Percentiles rank a stretch among this genome's conserved stretches.
Conservation (phyloP, 768 basidiomycete species). For the Grammothele lineata region DNA sequence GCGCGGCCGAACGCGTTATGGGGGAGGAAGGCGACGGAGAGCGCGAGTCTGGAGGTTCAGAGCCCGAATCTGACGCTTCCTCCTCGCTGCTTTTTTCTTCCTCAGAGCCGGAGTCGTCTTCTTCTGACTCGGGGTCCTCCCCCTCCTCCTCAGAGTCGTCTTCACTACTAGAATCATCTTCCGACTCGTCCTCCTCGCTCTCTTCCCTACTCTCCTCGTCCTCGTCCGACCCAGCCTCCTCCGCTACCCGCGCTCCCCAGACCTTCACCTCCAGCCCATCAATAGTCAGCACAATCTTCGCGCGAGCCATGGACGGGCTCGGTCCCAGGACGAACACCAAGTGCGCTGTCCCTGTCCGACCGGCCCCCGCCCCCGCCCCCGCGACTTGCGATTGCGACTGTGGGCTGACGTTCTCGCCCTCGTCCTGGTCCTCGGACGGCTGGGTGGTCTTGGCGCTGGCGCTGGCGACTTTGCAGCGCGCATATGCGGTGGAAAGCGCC, state of each 20-base stretch:
- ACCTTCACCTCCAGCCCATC: constrained; percentile 55
- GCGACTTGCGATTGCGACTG: background rate
- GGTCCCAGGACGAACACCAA: constrained; percentile 66
- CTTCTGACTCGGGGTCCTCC: constrained; percentile 6
- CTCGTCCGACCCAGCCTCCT: constrained; percentile 1
- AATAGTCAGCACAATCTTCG: constrained; percentile 57
- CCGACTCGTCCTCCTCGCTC: constrained; percentile 8
- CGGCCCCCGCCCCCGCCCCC: background rate
- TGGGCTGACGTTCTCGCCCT: background rate
- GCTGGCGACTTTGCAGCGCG: constrained; percentile 21
- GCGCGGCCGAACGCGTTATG: constrained; percentile 4
- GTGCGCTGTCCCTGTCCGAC: constrained; percentile 35
- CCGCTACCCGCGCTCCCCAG: constrained; percentile 20
- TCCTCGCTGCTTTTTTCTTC: constrained; percentile 7
- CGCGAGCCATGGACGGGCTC: constrained; percentile 54
- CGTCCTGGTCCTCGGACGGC: background rate
- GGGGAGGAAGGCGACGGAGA: constrained; percentile 25
- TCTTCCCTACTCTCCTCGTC: constrained; percentile 9
- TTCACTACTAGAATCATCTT: constrained; percentile 11
- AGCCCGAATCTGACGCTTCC: constrained; percentile 13
- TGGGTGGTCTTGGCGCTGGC: background rate
- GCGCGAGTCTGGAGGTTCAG: constrained; percentile 25
- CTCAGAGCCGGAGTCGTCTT: constrained; percentile 10
- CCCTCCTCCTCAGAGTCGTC: constrained; percentile 9
- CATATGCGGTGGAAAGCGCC: constrained; percentile 65